Evolutionary conservation across 306 rosid genomes (phyloP).

Genomic region (Cucurbita maxima): DNA sequence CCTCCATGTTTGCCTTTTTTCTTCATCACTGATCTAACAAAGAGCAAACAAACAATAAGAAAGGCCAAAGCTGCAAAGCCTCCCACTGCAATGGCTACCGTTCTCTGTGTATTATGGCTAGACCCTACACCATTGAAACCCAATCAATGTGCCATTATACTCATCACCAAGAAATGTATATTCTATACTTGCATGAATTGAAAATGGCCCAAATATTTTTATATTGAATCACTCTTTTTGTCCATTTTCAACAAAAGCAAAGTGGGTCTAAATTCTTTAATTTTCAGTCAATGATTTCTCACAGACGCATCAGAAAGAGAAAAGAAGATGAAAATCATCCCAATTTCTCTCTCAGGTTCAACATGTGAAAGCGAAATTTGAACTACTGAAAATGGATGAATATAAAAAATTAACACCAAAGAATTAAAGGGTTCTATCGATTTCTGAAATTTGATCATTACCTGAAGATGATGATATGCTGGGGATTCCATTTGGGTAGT

Average conservation of each 20-base stretch:
- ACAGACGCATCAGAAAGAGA: too few relatives aligned
- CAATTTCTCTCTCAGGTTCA: neutral
- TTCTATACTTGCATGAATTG: neutral
- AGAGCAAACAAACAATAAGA: constrained; percentile 53
- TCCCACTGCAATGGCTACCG: constrained; percentile 78
- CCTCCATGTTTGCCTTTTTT: constrained; percentile 38
- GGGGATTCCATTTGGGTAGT: constrained; percentile 67
- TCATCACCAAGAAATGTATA: neutral
- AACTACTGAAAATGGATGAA: neutral
- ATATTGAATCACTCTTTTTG: neutral
- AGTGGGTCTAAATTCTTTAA: neutral
- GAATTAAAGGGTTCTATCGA: neutral
- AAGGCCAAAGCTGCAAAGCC: constrained; percentile 74
- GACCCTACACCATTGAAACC: constrained; percentile 23
- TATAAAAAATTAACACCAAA: neutral
- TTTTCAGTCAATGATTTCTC: too few relatives aligned
- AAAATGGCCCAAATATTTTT: neutral
- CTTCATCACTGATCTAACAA: constrained; percentile 35
- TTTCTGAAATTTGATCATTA: constrained; percentile 4
- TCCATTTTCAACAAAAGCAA: constrained; percentile 1
- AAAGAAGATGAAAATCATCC: neutral
- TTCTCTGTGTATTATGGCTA: constrained; percentile 37
- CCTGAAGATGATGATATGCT: constrained; percentile 33
- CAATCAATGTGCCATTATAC: neutral
- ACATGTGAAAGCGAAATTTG: neutral